A percentile compares a stretch with the other conserved stretches of the same genome.
These are phyloP conservation scores for Dimargaris cristalligena DNA, from an alignment of 192 early-diverging fungal species.

Conservation along the genomic window DNA sequence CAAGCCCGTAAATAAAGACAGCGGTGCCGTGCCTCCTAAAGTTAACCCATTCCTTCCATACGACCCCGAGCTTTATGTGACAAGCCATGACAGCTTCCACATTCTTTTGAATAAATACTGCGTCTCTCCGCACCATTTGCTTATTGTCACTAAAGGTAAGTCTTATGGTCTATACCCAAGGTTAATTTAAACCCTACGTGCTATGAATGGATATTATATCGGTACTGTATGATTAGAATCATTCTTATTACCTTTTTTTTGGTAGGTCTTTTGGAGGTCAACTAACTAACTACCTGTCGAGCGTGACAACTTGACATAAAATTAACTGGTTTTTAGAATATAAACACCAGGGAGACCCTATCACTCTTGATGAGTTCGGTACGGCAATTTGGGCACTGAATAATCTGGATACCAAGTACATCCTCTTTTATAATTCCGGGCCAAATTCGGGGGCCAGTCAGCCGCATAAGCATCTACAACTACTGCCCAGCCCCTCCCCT, in stretches of 20 bases:
- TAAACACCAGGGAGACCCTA: neutral
- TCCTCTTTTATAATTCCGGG: constrained; percentile 7
- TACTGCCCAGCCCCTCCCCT: neutral
- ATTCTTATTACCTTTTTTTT: too few species aligned
- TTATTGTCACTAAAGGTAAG: constrained; percentile 7
- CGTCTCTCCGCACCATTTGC: constrained; percentile 2
- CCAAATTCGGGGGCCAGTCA: constrained; percentile 5
- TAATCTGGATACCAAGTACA: neutral
- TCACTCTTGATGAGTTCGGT: neutral
- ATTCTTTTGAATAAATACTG: constrained; percentile 5
- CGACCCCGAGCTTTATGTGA: constrained; percentile 2
- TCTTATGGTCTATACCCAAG: too few species aligned
- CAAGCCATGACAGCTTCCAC: neutral
- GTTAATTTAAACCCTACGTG: too few species aligned
- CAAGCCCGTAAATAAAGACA: neutral
- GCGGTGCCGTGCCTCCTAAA: neutral
- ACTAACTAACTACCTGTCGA: too few species aligned
- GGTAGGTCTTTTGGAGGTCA: too few species aligned
- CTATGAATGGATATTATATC: too few species aligned
- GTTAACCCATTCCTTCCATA: constrained; percentile 5
- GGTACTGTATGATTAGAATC: too few species aligned
- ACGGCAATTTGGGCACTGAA: neutral
- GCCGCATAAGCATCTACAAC: constrained; percentile 6
- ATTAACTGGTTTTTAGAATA: too few species aligned
- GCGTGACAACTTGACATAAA: too few species aligned